phyloP scores from a whole-genome alignment of 1,284 basidiomycete species.

The Sporisorium sorghi region DNA sequence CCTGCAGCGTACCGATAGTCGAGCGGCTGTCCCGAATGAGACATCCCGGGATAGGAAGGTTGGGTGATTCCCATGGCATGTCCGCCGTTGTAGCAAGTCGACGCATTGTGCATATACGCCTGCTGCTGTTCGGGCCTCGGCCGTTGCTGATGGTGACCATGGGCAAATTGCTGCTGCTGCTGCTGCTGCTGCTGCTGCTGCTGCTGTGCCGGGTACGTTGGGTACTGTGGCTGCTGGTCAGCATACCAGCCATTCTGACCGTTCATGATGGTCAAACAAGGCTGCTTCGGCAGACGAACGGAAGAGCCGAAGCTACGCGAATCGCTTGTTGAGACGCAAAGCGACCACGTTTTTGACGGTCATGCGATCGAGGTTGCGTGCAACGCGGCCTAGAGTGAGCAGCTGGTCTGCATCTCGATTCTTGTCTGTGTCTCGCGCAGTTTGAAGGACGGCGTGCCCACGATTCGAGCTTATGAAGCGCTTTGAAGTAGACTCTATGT shows the following conservation, averaged over 20 bases:
- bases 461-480: not conserved
- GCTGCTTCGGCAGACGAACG: not conserved
- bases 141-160: constrained; percentile 1
- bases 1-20: constrained; percentile 10
- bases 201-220: constrained; percentile 7
- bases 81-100: constrained; percentile 3
- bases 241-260: constrained; percentile 35
- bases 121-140: constrained; percentile 12
- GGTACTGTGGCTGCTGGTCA: constrained; percentile 16
- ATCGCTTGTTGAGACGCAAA: not conserved
- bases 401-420: constrained; percentile 4
- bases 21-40: constrained; percentile 6
- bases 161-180: constrained; percentile 8
- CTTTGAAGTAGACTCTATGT: not conserved
- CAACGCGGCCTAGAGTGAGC: not conserved
- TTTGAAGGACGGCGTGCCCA: not conserved
- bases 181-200: constrained; percentile 18
- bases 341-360: not conserved
- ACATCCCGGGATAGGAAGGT: constrained; percentile 8
- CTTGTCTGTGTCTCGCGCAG: not conserved
- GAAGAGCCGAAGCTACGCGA: constrained; percentile 10
- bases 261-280: constrained; percentile 13
- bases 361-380: constrained; percentile 16
- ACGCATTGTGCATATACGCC: constrained; percentile 18
- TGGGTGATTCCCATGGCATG: constrained; percentile 1